Base-by-base conservation (phyloP, 1,284 basidiomycete species). In the Ceratobasidium sp. region DNA sequence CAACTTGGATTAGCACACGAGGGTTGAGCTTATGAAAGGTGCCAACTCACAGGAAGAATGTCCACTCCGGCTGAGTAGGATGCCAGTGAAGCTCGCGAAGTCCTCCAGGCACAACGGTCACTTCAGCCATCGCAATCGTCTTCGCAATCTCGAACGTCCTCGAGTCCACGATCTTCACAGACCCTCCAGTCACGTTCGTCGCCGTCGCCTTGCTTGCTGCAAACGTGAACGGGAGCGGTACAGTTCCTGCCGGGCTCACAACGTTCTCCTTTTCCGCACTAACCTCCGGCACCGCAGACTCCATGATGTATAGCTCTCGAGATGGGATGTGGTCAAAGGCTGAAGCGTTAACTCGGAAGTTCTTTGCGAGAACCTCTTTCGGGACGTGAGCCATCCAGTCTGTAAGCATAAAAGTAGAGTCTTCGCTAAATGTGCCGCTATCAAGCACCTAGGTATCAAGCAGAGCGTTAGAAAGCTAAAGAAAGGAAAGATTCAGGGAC, bases 351-450 rank as follows among this genome's bases (percentile, higher is more conserved):
- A 57, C 54, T 5, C 27, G n/a, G 54, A 57, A 57, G 24, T 57
- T 57, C 54, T 31, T 57, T 24, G 22, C 27, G 14, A 93, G 84
- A 33, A 92, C 90, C 83, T 86, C 85, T 77, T 84, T 85, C 27
- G 87, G 87, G 11, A 90, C 86, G 78, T 92, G 91, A 1, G 89
- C 79, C 11, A 80, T 73, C 75, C 80, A 83, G 67, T 83, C 82
- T 60, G 77, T 77, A 75, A 90, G 87, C 80, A 90, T 82, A 84
- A 93, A 92, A 0, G 91, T 92, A 3, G 83, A 83, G 79, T 91
- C 89, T 80, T 91, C 90, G 81, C 85, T 88, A 82, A 92, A 93
- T 41, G 81, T 82, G n/a, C 91, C 91, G 74, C 86, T 83, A 79
- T 89, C 87, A 78, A 91, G 91, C n/a, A 91, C 85, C 89, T 90